Percentiles rank a stretch among this genome's conserved stretches.
These are phyloP conservation scores for Trametes punicea DNA, from an alignment of 768 basidiomycete species.

Conservation along the genomic window DNA sequence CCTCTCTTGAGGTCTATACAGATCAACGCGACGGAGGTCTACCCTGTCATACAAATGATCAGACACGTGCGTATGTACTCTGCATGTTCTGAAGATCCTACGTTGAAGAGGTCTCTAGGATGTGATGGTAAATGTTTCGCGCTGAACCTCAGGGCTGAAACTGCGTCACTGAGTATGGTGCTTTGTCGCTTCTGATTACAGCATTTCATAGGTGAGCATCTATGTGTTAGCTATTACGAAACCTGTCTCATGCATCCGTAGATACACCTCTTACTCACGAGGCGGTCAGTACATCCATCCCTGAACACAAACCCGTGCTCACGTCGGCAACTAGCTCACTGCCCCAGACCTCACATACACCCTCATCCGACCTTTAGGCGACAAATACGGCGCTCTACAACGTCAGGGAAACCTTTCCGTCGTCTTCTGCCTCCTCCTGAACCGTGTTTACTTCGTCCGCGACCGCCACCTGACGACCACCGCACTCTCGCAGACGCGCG, in stretches of 20 bases:
- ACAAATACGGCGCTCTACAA: slow-evolving; percentile 79
- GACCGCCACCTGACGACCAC: slow-evolving; percentile 71
- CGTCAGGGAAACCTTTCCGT: slow-evolving; percentile 74
- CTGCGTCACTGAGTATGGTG: neutral
- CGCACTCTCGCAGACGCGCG: slow-evolving; percentile 70
- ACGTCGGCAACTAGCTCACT: slow-evolving; percentile 48
- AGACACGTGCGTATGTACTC: slow-evolving; percentile 44
- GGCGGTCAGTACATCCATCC: slow-evolving; percentile 47
- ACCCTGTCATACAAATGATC: slow-evolving; percentile 80
- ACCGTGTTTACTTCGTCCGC: slow-evolving; percentile 79
- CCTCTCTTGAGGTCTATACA: slow-evolving; percentile 48
- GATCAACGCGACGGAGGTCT: slow-evolving; percentile 61
- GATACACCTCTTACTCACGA: slow-evolving; percentile 85
- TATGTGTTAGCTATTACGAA: neutral
- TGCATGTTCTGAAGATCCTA: slow-evolving; percentile 13
- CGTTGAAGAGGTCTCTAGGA: slow-evolving; percentile 43
- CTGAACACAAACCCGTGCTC: neutral
- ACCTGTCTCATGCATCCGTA: slow-evolving; percentile 26
- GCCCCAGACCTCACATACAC: slow-evolving; percentile 91
- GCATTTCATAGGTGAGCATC: slow-evolving; percentile 64
- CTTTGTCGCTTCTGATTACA: slow-evolving; percentile 24
- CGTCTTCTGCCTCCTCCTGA: slow-evolving; percentile 86
- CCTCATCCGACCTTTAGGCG: slow-evolving; percentile 80
- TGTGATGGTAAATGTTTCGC: slow-evolving; percentile 44
- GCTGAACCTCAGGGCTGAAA: neutral